Base-by-base conservation (phyloP, 768 basidiomycete genomes). In the Xerocomellus amylosporus region DNA sequence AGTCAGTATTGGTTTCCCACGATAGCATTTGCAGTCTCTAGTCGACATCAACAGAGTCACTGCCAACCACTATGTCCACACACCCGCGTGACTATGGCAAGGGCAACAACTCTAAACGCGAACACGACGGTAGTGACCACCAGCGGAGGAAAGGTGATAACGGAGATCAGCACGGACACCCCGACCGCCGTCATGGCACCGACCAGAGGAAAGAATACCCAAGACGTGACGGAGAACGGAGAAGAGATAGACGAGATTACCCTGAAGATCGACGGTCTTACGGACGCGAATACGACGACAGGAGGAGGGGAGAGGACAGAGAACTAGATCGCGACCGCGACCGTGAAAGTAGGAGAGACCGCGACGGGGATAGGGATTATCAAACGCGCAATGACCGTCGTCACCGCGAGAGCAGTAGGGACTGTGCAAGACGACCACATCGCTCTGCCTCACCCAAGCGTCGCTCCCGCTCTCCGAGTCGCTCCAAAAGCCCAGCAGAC, bases 391-490 rank as follows among this genome's bases (percentile, higher is more conserved):
- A 63, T 52, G 71, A 71, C 34, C 57, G 60, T 47, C 58, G 54
- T 51, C 57, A 41, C 24, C 55, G 33, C 31, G 62, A 69, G 54
- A 62, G 49, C 47, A 69, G 68, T 42, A 64, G 57, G 62, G 73
- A 56, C 60, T 74, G 56, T 65, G 55, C 75, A 48, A 61, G 64
- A 44, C 62, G 55, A 6, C 62, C 73, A 19, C 74, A 71, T 46
- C 84, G 87, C 31, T 89, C 88, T 34, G 83, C 81, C 4, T 88
- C 87, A 8, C 86, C 71, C 28, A 43, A 34, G 36, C 60, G 33
- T 31, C 74, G 70, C 38, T 74, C 81, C 22, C 65, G 60, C 22
- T 75, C 81, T 28, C 64, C 60, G 4, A 37, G 81, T 2, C 74
- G 71, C 37, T 80, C 83, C 5, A 72, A 71, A 37, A 76, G 74